These are phyloP conservation scores for Globisporangium okanoganense DNA, from an alignment of 352 stramenopile genomes.

Conservation along the genomic window DNA sequence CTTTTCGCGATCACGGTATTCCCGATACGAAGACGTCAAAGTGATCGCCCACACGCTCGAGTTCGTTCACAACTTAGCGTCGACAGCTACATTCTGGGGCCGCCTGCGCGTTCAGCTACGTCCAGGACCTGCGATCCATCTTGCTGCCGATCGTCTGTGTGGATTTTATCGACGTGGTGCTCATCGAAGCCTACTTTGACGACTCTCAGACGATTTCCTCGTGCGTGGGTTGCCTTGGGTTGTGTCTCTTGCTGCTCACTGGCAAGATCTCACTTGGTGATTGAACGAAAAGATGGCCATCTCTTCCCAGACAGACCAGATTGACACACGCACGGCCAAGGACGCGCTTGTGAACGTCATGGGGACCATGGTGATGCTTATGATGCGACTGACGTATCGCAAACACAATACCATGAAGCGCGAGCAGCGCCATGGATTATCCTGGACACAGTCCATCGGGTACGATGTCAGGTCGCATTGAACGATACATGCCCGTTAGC, in stretches of 20 bases:
- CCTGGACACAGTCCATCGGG: slow-evolving; percentile 7
- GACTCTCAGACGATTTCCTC: background rate
- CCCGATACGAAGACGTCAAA: background rate
- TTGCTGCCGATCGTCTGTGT: slow-evolving; percentile 5
- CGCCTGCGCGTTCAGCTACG: background rate
- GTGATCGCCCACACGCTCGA: slow-evolving; percentile 3
- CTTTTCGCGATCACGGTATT: background rate
- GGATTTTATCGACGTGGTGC: slow-evolving; percentile 1
- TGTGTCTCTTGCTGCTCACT: background rate
- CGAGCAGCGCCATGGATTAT: background rate
- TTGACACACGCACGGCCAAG: background rate
- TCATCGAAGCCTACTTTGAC: slow-evolving; percentile 4
- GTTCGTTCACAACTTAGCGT: background rate
- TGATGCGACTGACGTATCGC: slow-evolving; percentile 1
- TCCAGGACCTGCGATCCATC: background rate
- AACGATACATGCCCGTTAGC: no score
- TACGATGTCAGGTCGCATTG: background rate
- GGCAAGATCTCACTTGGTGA: background rate
- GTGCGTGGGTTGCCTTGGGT: background rate
- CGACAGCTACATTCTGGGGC: background rate
- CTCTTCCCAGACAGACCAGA: background rate
- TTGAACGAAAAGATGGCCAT: background rate
- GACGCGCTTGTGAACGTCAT: background rate
- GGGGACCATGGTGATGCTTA: background rate
- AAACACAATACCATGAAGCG: slow-evolving; percentile 7